phyloP scores from a whole-genome alignment of 345 rosid genomes.

The Brassica nigra region DNA sequence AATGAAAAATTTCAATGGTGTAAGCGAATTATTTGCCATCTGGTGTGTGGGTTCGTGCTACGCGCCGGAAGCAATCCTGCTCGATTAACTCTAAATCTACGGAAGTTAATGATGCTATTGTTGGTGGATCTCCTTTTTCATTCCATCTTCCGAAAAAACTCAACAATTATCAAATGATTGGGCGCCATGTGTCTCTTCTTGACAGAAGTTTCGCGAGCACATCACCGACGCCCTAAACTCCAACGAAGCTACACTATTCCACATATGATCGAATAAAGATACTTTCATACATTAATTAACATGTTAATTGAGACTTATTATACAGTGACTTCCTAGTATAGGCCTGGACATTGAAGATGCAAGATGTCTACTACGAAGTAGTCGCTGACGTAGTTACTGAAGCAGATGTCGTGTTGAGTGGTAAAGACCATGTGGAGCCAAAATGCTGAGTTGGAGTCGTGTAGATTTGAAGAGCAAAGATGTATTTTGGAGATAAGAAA shows the following conservation, averaged over 20 bases:
- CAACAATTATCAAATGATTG: slow-evolving; percentile 13
- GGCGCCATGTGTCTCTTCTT: slow-evolving; percentile 14
- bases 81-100: slow-evolving; percentile 26
- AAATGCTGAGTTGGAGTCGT: no score
- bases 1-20: background rate
- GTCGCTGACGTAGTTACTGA: no score
- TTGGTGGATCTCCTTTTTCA: slow-evolving; percentile 15
- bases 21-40: background rate
- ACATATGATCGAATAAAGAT: background rate
- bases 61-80: slow-evolving; percentile 9
- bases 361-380: no score
- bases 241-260: slow-evolving; percentile 12
- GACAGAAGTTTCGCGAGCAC: background rate
- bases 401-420: no score
- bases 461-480: no score
- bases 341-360: no score
- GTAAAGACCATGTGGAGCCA: no score
- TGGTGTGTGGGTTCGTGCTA: slow-evolving; percentile 36
- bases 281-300: background rate
- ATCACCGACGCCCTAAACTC: slow-evolving; percentile 38
- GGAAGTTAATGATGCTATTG: slow-evolving; percentile 29
- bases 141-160: slow-evolving; percentile 21
- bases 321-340: no score
- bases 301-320: background rate
- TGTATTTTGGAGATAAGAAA: no score